Evolutionary conservation across 352 stramenopile species (phyloP).

Genomic region (Globisporangium nodosum): DNA sequence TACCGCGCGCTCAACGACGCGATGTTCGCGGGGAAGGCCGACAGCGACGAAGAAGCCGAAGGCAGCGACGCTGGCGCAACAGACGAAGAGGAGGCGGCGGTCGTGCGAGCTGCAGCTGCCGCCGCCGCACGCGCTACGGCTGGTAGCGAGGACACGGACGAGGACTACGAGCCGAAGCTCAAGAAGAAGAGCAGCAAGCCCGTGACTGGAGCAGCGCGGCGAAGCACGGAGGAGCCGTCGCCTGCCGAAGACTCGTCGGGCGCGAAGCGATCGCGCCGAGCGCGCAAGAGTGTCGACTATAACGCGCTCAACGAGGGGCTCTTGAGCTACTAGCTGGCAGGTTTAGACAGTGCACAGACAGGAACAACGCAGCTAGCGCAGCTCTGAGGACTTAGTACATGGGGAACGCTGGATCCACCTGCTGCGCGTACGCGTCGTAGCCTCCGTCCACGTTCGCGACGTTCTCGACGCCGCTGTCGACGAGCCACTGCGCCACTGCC

Average conservation of each 20-base stretch:
- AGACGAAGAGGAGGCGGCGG: constrained; percentile 6
- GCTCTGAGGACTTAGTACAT: constrained; percentile 46
- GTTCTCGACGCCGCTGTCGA: constrained; percentile 29
- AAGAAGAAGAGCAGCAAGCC: constrained; percentile 2
- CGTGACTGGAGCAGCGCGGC: neutral
- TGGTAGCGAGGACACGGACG: constrained; percentile 5
- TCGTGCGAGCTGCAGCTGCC: neutral
- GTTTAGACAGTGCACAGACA: neutral
- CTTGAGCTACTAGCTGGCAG: constrained; percentile 7
- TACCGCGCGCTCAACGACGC: constrained; percentile 77
- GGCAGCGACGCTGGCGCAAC: constrained; percentile 20
- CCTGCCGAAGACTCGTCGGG: neutral
- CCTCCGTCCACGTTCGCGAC: constrained; percentile 67
- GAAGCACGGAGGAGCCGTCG: neutral
- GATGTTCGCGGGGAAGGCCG: constrained; percentile 62
- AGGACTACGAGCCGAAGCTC: constrained; percentile 7
- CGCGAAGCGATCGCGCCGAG: constrained; percentile 15
- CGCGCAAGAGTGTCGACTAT: constrained; percentile 42
- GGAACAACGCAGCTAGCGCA: neutral
- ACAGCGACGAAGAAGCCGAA: constrained; percentile 50
- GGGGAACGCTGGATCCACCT: constrained; percentile 50
- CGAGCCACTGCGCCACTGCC: constrained; percentile 48
- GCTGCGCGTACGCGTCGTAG: constrained; percentile 54
- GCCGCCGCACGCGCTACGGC: constrained; percentile 11
- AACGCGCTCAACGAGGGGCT: constrained; percentile 60